Base-by-base conservation (phyloP, 75 land plant species). In the Cunninghamia lanceolata region DNA sequence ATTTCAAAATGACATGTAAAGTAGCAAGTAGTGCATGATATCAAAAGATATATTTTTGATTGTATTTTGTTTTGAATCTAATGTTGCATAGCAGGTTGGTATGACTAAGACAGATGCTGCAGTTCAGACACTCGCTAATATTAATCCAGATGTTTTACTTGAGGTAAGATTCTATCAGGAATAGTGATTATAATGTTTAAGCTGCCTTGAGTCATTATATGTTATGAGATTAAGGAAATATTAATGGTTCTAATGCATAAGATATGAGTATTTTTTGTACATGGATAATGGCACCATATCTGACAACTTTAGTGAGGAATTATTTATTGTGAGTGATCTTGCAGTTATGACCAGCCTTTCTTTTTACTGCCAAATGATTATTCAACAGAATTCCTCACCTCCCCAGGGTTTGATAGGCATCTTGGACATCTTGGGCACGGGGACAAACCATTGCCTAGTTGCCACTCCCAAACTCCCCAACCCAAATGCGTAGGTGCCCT, bases 41-140 rank as follows among this genome's bases (percentile, higher is more conserved):
- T n/a, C 39, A 25, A 85, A 77, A 21, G 25, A 40, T 68, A 34
- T 21, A 70, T 19, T 32, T 85, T 28, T 56, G 42, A 59, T 73
- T 40, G 25, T 78, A 21, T 40, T 39, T 78, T 80, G 32, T 80
- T 80, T 43, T 43, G 50, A 42, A 80, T 80, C 14, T 34, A 40
- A 14, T 47, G 34, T 86, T 56, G 13, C 89, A 8, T 46, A 50
- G 19, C 85, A 97, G 99, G 98, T 91, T 88, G 99, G 99, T 36
- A 95, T 98, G 98, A 94, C 99, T 21, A 98, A 98, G 83, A 98
- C 99, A 28, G 99, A 98, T 93, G 99, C 99, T 90, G 99, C 99
- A 88, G 95, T 95, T 80, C 98, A 98, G 84, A 98, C 99, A 21
- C 94, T 98, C 1, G 75, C 92, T 54, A 93, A 91, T 50, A 96